Evolutionary conservation across 768 basidiomycete species (phyloP).

Genomic region (Suillus tomentosus): DNA sequence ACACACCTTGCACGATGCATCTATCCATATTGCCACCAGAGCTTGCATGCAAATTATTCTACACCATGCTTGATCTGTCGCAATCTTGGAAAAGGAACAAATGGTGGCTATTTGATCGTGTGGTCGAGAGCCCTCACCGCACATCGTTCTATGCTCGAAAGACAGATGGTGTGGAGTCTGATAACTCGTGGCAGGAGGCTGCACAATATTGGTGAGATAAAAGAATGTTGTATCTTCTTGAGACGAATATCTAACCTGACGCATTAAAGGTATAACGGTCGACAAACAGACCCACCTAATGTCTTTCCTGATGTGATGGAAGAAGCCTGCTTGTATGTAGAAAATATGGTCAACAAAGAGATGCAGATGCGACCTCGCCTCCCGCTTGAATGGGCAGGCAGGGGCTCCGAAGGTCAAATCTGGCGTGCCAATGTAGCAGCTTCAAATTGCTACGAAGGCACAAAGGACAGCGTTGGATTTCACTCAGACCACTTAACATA

Average conservation of each 20-base stretch:
- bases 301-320: constrained; percentile 73
- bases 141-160: constrained; percentile 74
- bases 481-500: constrained; percentile 83
- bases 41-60: constrained; percentile 74
- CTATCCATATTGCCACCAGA: constrained; percentile 68
- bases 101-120: constrained; percentile 83
- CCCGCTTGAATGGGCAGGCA: constrained; percentile 66
- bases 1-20: constrained; percentile 80
- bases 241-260: background rate
- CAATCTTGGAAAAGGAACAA: constrained; percentile 68
- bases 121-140: constrained; percentile 85
- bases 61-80: constrained; percentile 66
- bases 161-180: constrained; percentile 43
- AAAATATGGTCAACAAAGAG: constrained; percentile 70
- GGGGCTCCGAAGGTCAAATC: constrained; percentile 24
- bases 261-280: constrained; percentile 75
- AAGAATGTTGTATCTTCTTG: background rate
- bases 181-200: constrained; percentile 65
- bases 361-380: constrained; percentile 61
- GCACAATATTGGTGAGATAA: constrained; percentile 69
- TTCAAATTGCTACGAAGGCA: constrained; percentile 83
- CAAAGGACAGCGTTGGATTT: constrained; percentile 77
- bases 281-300: constrained; percentile 54
- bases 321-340: constrained; percentile 71
- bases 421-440: constrained; percentile 89